Conservation (phyloP, 1,284 basidiomycete genomes). For the Moniliophthora roreri region DNA sequence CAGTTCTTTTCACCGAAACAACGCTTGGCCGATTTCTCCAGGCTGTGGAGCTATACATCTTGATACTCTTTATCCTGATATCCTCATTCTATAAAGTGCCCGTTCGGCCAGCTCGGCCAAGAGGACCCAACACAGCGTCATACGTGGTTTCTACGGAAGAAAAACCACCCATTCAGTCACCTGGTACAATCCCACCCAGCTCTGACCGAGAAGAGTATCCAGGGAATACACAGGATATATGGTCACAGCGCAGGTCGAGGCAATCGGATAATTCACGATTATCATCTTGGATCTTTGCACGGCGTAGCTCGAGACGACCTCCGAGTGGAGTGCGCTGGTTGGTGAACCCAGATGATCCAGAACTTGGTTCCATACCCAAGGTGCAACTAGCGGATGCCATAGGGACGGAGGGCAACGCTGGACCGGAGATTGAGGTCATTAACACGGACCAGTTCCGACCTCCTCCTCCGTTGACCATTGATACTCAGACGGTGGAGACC, state of each 20-base stretch:
- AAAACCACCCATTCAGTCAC: slow-evolving; percentile 6
- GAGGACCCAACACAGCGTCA: slow-evolving; percentile 10
- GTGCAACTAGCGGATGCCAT: neutral
- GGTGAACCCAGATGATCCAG: slow-evolving; percentile 35
- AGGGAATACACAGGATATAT: too few relatives aligned
- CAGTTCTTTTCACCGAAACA: slow-evolving; percentile 70
- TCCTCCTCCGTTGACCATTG: neutral
- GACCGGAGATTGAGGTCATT: neutral
- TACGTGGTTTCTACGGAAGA: slow-evolving; percentile 22
- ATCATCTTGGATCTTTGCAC: slow-evolving; percentile 34
- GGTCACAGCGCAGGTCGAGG: slow-evolving; percentile 10
- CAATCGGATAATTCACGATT: slow-evolving; percentile 27
- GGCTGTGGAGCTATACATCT: slow-evolving; percentile 62
- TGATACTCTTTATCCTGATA: slow-evolving; percentile 58
- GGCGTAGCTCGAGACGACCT: slow-evolving; percentile 22
- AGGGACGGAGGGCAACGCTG: too few relatives aligned
- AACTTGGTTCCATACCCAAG: slow-evolving; percentile 22
- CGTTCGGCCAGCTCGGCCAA: slow-evolving; percentile 13
- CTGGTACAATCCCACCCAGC: slow-evolving; percentile 1
- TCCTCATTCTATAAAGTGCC: slow-evolving; percentile 44
- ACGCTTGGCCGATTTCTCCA: slow-evolving; percentile 70
- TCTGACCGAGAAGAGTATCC: neutral
- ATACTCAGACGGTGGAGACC: neutral
- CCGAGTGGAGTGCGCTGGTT: slow-evolving; percentile 30
- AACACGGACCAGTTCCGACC: neutral